Base-by-base conservation (phyloP, 306 rosid species). In the Abrus pulchellus region DNA sequence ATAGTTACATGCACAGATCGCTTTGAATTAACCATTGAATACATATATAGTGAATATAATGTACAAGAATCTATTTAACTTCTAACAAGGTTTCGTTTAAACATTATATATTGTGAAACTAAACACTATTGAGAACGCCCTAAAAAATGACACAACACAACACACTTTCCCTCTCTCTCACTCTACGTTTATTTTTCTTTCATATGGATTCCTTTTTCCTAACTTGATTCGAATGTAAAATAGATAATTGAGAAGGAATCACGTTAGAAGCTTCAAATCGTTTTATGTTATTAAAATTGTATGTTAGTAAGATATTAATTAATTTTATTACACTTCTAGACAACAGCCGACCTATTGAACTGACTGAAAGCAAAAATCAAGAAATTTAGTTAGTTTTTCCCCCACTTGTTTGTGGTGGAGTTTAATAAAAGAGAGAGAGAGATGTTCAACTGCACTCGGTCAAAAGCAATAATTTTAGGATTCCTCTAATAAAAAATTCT, bases 381-480 rank as follows among this genome's bases (percentile, higher is more conserved):
- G 56, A 63, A 79, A 79, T 70, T 75, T 79, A 47, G 75, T 78
- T 74, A 73, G 71, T 78, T 72, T 75, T 74, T 2, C 20, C 41
- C 32, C 80, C 86, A 82, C 84, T 82, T 83, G 85, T 68, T 65
- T 44, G 68, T 41, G 82, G 63, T 61, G 82, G 80, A 72, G 60
- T 40, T 36, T 76, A 79, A 63, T 70, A 78, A 75, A 75, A 20
- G 64, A 77, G 78, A 20, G 64, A 77, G 78, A 65, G 78, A 77
- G 77, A 59, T 36, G 79, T 8, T 79, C 71, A 62, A 57, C 57
- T 76, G 55, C 66, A 62, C 34, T 72, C 8, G 83, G 88, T 76
- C 88, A 86, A 83, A 76, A 50, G 84, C 84, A 79, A 79, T 82
- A 82, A 82, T 79, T 68, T 63, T 68, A 68, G 61, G 69, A 79